These are phyloP conservation scores for Pittosporum tobira DNA, from an alignment of 129 eudicot species.

Conservation along the genomic window DNA sequence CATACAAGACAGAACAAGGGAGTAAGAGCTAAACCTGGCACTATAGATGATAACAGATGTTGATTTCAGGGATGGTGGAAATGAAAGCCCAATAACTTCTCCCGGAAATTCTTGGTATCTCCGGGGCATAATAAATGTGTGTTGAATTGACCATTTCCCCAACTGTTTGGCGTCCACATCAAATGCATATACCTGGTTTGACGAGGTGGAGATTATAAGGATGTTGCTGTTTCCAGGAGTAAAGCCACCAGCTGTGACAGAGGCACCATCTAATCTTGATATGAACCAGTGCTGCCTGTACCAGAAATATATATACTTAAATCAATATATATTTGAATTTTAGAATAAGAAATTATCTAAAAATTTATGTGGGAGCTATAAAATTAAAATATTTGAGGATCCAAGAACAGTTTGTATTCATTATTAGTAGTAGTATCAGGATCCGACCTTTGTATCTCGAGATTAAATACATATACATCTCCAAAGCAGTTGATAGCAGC, in stretches of 20 bases:
- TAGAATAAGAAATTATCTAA: neutral
- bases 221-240: slow-evolving; percentile 71
- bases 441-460: slow-evolving; percentile 63
- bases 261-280: slow-evolving; percentile 84
- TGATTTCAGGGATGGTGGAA: slow-evolving; percentile 59
- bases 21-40: slow-evolving; percentile 46
- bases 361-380: too few relatives aligned
- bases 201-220: slow-evolving; percentile 70
- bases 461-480: slow-evolving; percentile 76
- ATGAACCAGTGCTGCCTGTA: slow-evolving; percentile 95
- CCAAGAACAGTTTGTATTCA: neutral
- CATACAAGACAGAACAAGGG: neutral
- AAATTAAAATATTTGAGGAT: neutral
- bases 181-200: slow-evolving; percentile 78
- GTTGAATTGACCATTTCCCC: slow-evolving; percentile 78
- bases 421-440: neutral
- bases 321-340: neutral
- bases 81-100: slow-evolving; percentile 88
- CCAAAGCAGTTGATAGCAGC: slow-evolving; percentile 93
- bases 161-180: slow-evolving; percentile 92
- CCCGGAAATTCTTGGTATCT: slow-evolving; percentile 91
- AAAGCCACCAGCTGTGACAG: slow-evolving; percentile 89
- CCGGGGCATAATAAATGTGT: slow-evolving; percentile 57
- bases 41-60: slow-evolving; percentile 67
- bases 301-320: neutral